Percentiles rank a stretch among this genome's conserved stretches.
Conservation (phyloP, 805 yeast genomes). For the Suhomyces sp. region DNA sequence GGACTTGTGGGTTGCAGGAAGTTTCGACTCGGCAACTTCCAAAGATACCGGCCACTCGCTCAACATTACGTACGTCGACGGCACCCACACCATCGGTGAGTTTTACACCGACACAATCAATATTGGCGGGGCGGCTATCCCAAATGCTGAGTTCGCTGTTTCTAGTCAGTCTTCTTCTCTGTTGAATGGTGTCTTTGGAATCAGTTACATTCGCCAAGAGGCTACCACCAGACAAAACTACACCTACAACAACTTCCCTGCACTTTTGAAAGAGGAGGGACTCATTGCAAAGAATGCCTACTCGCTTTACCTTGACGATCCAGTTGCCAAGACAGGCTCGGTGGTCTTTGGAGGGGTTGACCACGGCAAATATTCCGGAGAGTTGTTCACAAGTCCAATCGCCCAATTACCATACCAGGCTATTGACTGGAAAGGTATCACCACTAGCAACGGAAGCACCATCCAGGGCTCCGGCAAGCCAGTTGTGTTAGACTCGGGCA, state of each 20-base stretch:
- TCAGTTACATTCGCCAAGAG: neutral
- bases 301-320: constrained; percentile 11
- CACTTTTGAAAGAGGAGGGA: constrained; percentile 23
- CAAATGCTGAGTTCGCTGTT: constrained; percentile 6
- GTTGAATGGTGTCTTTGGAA: constrained; percentile 9
- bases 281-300: constrained; percentile 16
- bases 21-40: constrained; percentile 6
- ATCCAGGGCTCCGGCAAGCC: neutral
- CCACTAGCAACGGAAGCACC: neutral
- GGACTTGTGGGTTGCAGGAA: constrained; percentile 8
- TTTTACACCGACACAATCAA: neutral
- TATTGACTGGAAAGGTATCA: neutral
- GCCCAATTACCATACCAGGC: constrained; percentile 1
- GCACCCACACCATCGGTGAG: constrained; percentile 1
- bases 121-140: constrained; percentile 1
- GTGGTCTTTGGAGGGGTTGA: constrained; percentile 10
- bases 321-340: constrained; percentile 8
- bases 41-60: constrained; percentile 1
- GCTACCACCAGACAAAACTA: neutral
- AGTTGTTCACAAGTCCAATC: neutral
- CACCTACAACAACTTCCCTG: constrained; percentile 16
- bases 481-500: neutral
- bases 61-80: constrained; percentile 3
- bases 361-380: constrained; percentile 9
- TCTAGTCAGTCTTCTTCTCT: constrained; percentile 3